Evolutionary conservation across 805 yeast species (phyloP).

Genomic region (Debaryomyces castellii): DNA sequence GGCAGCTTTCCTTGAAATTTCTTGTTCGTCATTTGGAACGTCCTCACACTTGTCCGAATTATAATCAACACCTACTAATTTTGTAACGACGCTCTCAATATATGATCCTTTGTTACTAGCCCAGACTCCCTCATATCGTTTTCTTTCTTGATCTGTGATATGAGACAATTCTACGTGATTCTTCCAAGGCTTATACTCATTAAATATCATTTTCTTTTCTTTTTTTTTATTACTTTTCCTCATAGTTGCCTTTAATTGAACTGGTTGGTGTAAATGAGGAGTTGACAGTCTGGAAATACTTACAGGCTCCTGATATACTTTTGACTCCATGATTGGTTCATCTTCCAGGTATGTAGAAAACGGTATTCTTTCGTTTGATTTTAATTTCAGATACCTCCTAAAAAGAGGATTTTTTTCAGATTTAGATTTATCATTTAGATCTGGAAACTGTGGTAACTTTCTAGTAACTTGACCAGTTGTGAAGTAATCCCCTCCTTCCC

Average conservation of each 20-base stretch:
- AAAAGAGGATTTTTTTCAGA: background rate
- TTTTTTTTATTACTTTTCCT: constrained; percentile 42
- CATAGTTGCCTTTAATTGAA: constrained; percentile 52
- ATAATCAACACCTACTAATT: constrained; percentile 30
- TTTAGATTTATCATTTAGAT: constrained; percentile 14
- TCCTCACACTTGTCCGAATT: constrained; percentile 12
- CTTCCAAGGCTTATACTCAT: constrained; percentile 94
- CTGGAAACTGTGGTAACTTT: constrained; percentile 37
- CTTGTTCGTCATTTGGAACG: constrained; percentile 12
- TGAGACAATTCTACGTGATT: constrained; percentile 61
- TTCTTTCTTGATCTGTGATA: constrained; percentile 65
- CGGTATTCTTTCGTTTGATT: background rate
- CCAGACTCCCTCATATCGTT: constrained; percentile 93
- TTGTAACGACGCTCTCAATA: constrained; percentile 37
- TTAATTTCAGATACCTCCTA: background rate
- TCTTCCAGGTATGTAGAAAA: background rate
- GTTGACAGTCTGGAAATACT: constrained; percentile 9
- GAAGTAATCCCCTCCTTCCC: background rate
- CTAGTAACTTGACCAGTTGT: constrained; percentile 1
- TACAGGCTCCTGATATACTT: background rate
- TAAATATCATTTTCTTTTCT: constrained; percentile 50
- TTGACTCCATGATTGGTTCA: background rate
- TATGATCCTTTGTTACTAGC: constrained; percentile 78
- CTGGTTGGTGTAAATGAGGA: constrained; percentile 19
- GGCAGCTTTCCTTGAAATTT: constrained; percentile 30